phyloP scores from a whole-genome alignment of 805 yeast genomes.

The Isabelozyma pseudorhagii region DNA sequence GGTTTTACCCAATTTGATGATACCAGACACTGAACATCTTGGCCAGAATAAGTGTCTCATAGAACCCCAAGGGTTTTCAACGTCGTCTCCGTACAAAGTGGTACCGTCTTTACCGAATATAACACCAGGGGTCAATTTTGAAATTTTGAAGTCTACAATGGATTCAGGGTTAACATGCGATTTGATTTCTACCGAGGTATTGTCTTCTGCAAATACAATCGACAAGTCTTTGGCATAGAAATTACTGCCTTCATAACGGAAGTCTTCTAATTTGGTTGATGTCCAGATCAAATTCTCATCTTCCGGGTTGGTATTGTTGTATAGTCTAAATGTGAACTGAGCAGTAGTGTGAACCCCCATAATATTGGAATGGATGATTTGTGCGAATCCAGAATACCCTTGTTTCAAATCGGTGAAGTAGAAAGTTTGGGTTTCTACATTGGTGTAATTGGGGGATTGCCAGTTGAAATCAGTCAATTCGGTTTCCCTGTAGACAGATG shows the following conservation, averaged over 20 bases:
- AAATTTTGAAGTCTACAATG: slow-evolving; percentile 64
- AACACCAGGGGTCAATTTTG: slow-evolving; percentile 69
- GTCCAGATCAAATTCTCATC: slow-evolving; percentile 74
- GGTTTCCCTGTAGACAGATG: slow-evolving; percentile 52
- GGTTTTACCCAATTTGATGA: slow-evolving; percentile 42
- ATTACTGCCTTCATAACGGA: slow-evolving; percentile 66
- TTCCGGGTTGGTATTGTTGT: slow-evolving; percentile 45
- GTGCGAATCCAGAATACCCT: slow-evolving; percentile 83
- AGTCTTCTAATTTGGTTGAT: slow-evolving; percentile 82
- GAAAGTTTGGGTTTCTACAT: slow-evolving; percentile 94
- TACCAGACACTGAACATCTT: slow-evolving; percentile 69
- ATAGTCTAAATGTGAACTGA: slow-evolving; percentile 87
- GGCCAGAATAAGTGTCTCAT: slow-evolving; percentile 99
- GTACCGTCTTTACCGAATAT: slow-evolving; percentile 88
- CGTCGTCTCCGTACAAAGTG: slow-evolving; percentile 82
- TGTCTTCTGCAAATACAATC: slow-evolving; percentile 57
- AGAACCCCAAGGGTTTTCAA: slow-evolving; percentile 88
- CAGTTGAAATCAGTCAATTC: slow-evolving; percentile 70
- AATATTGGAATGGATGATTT: slow-evolving; percentile 88
- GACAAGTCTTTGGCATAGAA: slow-evolving; percentile 75
- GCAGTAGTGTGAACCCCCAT: slow-evolving; percentile 87
- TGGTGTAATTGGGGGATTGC: slow-evolving; percentile 72
- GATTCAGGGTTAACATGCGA: slow-evolving; percentile 69
- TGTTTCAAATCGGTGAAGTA: slow-evolving; percentile 66
- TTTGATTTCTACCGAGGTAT: slow-evolving; percentile 47